Evolutionary conservation across 116 monocot genomes (phyloP), one percentile per base, ranked within the genome.

Genomic region (Phalaenopsis hybrid): DNA sequence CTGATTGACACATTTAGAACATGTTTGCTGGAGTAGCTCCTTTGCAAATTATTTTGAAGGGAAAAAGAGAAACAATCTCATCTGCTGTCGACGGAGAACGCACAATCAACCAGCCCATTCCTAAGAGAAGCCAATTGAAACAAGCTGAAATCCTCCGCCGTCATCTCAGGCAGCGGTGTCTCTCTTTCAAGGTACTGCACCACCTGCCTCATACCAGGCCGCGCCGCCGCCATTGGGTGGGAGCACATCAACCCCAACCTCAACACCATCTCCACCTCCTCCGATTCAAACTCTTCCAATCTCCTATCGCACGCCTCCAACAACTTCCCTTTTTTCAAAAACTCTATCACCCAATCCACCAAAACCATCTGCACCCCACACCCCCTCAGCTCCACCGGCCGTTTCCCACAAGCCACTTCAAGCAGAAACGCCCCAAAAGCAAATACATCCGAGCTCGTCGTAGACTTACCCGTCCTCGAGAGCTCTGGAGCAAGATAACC

Each of bases 181-280:
- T 77, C 51, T n/a, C 77, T 13, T 9, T 52, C 51, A 17, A 77
- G 31, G 77, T 77, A 77, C 28, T 51, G 77, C 49, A 52, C 25
- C 9, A 77, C 77, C 77, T 77, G 77, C 77, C 52, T 77, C 77
- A 77, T 77, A 31, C 28, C 49, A 28, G 77, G 77, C 77, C 77
- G n/a, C 28, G 8, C 77, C 51, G 51, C 8, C 11, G 77, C 49
- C 31, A 11, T 1, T 4, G 48, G 77, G 6, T 77, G 77, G 17
- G 77, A 77, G 77, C 77, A 77, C 2, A 77, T 49, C 51, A 77
- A 5, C 48, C 77, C 77, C 77, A 77, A 51, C 31, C 44, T 51
- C 51, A 77, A 31, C 8, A 77, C 77, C 77, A 51, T 50, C 51
- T 77, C 77, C 77, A 13, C 1, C 44, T 77, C 51, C 48, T 77